Evolutionary conservation across 345 rosid genomes (phyloP), one percentile per base, ranked within the genome.

Genomic region (Eucalyptus leucophloia): DNA sequence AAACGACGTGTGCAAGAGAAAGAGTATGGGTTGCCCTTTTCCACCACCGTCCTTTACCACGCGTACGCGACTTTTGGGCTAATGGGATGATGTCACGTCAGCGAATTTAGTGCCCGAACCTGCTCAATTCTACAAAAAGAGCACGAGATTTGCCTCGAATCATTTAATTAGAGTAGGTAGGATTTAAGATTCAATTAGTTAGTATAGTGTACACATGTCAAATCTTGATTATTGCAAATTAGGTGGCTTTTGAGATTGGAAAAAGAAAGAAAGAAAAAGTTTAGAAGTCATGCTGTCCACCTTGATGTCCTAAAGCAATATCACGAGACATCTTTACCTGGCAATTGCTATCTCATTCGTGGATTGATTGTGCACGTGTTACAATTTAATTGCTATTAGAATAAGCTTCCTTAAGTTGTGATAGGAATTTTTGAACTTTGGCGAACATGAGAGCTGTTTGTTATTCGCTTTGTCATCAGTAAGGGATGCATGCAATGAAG

Each of bases 281-380:
- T 51, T 51, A 51, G 54, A 51, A 1, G 54, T 0, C 54, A 0
- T 51, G 21, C 1, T 0, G 4, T 17, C 21, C 54, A 51, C 54
- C 54, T 51, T 4, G 1, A 17, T 7, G 54, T 30, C 18, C 1
- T 51, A 51, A 51, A 51, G 54, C 54, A 51, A 7, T 23, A 18
- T 51, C 23, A 51, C 23, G 23, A 7, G 23, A 0, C 9, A 17
- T 51, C 23, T 0, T 15, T 30, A 53, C 58, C 2, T 53, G 2
- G 9, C 3, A 15, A 62, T 30, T 30, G 19, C 34, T 62, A 13
- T 0, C 34, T 14, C 9, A 15, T 62, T 30, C 3, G 4, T 14
- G 72, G 37, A 62, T 62, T 14, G 72, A 3, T 30, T 13, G 18
- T 4, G 8, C 34, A 15, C 18, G 2, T n/a, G 19, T 62, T 30